Evolutionary conservation across 768 basidiomycete species (phyloP), one percentile per base, ranked within the genome.

Genomic region (Artomyces pyxidatus): DNA sequence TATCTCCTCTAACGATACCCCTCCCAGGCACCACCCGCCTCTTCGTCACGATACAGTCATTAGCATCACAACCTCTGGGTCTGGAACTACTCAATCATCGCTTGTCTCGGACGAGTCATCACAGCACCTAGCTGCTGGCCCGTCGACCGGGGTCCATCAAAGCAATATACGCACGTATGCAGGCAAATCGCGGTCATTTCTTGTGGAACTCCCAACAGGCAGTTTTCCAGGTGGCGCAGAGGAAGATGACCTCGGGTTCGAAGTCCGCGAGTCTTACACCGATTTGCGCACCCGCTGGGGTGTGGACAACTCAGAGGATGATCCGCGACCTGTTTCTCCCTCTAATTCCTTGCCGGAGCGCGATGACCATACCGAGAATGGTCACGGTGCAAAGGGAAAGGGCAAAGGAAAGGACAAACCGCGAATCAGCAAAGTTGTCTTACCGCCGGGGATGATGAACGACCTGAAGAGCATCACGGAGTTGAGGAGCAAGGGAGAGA

Each of bases 391-490:
- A n/a, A n/a, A n/a, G n/a, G n/a, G n/a, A n/a, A 64, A 64, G 28
- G 54, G 65, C 8, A 71, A 73, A 59, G 63, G 61, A 9, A 74
- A 65, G 47, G 64, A 61, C 9, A 61, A 55, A 41, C 52, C 40
- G 17, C 43, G 43, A 9, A 59, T 58, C 26, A 60, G 59, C 10
- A 59, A 58, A 5, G 55, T 53, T 0, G 54, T 63, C 0, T 64
- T 81, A n/a, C 69, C 80, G 1, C 60, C 65, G 12, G 78, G 77
- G 11, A 77, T 83, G 76, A 79, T 79, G 71, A 85, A 87, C 54
- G 81, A 85, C 28, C 59, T 87, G 42, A 85, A 84, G 65, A 88
- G 85, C 51, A 86, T 90, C 38, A 84, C 85, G 0, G 88, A 91
- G 54, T 69, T 91, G 32, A 68, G 88, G 48, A 85, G 77, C 59